Conservation (phyloP, 2,329 filamentous ascomycete genomes). For the Verticillium albo-atrum region DNA sequence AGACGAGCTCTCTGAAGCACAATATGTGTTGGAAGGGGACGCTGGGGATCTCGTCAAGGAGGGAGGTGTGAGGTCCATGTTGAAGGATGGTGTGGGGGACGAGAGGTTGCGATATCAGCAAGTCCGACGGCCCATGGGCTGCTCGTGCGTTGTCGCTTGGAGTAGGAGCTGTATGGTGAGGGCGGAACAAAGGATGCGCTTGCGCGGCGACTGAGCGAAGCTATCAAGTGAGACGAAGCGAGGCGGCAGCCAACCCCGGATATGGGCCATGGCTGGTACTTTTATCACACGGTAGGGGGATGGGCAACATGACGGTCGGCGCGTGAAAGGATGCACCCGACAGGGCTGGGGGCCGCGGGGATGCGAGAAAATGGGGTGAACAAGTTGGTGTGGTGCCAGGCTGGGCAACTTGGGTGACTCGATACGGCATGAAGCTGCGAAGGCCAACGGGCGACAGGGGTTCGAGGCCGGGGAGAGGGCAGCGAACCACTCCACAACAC, state of each 20-base stretch:
- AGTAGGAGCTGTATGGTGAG: background rate
- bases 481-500: background rate
- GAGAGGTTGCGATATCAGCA: background rate
- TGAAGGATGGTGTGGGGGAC: constrained; percentile 5
- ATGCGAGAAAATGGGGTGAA: background rate
- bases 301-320: background rate
- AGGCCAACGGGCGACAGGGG: background rate
- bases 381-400: background rate
- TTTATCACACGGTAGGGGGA: background rate
- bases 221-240: background rate
- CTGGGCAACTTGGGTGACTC: background rate
- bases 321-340: background rate
- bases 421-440: background rate
- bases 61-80: constrained; percentile 47
- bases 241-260: background rate
- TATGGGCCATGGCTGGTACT: background rate
- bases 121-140: background rate
- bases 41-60: constrained; percentile 39
- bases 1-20: constrained; percentile 33
- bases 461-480: background rate
- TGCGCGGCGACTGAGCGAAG: background rate
- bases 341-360: background rate
- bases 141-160: background rate
- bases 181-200: background rate
- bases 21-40: constrained; percentile 40